These are phyloP conservation scores for Termitomyces sp. DNA, from an alignment of 1,284 basidiomycete species.

Conservation along the genomic window DNA sequence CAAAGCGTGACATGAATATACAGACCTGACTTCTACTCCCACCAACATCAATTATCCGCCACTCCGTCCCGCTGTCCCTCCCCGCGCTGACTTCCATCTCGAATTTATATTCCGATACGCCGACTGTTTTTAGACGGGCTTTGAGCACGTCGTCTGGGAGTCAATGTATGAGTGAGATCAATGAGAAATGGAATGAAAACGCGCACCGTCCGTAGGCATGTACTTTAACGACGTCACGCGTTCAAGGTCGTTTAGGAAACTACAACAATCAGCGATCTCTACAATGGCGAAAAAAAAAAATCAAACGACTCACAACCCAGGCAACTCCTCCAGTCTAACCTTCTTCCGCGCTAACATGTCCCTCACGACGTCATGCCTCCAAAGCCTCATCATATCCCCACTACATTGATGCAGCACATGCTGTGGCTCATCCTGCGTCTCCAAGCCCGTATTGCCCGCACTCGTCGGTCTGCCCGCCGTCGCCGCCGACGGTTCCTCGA, in stretches of 20 bases:
- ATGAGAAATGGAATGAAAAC: background rate
- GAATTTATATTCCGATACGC: conserved; percentile 73
- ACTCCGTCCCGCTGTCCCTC: conserved; percentile 67
- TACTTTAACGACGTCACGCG: conserved; percentile 60
- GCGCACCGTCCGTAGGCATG: conserved; percentile 62
- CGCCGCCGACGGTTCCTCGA: background rate
- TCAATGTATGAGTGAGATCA: conserved; percentile 5
- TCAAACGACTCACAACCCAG: conserved; percentile 57
- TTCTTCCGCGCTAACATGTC: conserved; percentile 56
- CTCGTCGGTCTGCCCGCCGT: conserved; percentile 35
- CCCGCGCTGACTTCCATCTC: conserved; percentile 69
- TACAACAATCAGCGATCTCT: conserved; percentile 23
- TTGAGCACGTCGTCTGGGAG: conserved; percentile 66
- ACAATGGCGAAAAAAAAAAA: background rate
- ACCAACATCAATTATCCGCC: conserved; percentile 77
- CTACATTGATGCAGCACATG: conserved; percentile 50
- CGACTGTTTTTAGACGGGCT: conserved; percentile 71
- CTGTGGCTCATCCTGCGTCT: conserved; percentile 57
- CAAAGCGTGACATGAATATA: background rate
- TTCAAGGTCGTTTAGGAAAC: conserved; percentile 68
- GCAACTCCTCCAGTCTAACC: conserved; percentile 63
- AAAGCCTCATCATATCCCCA: conserved; percentile 59
- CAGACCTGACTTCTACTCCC: conserved; percentile 67
- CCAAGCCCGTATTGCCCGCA: conserved; percentile 41
- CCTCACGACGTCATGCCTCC: conserved; percentile 57